Evolutionary conservation across 2,329 filamentous ascomycete genomes (phyloP).

Genomic region (Curvularia verruculosa): DNA sequence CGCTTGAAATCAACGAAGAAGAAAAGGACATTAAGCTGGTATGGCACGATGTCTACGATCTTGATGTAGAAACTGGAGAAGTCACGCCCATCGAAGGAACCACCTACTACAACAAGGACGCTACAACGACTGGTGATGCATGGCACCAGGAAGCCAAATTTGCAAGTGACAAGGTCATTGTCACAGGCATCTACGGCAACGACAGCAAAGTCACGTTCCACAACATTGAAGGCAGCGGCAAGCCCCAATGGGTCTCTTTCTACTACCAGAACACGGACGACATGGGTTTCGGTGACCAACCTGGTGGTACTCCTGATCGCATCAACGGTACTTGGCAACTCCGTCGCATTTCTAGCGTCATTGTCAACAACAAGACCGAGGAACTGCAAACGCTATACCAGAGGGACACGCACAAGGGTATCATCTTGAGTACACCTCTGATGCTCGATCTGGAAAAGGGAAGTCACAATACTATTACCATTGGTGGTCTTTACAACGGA

Average conservation of each 20-base stretch:
- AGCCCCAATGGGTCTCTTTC: conserved; percentile 64
- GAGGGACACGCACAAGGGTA: conserved; percentile 64
- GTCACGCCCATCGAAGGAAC: conserved; percentile 56
- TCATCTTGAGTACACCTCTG: conserved; percentile 64
- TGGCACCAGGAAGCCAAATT: conserved; percentile 64
- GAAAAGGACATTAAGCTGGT: conserved; percentile 58
- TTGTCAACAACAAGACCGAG: conserved; percentile 61
- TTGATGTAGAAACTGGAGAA: conserved; percentile 60
- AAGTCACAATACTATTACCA: conserved; percentile 63
- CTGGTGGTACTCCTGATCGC: conserved; percentile 63
- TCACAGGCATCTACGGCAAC: conserved; percentile 62
- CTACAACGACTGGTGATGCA: conserved; percentile 55
- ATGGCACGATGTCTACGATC: conserved; percentile 64
- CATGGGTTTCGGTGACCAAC: conserved; percentile 63
- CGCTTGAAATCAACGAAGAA: conserved; percentile 59
- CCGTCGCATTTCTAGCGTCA: conserved; percentile 64
- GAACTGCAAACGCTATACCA: conserved; percentile 60
- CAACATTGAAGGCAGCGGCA: conserved; percentile 56
- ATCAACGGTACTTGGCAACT: conserved; percentile 66
- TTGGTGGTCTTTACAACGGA: conserved; percentile 64
- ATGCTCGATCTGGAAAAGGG: conserved; percentile 61
- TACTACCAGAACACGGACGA: conserved; percentile 67
- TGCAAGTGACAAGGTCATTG: conserved; percentile 55
- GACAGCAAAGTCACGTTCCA: conserved; percentile 61
- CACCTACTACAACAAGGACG: conserved; percentile 56